Base-by-base conservation (phyloP, 2,329 filamentous ascomycete genomes). In the Didymella exigua region DNA sequence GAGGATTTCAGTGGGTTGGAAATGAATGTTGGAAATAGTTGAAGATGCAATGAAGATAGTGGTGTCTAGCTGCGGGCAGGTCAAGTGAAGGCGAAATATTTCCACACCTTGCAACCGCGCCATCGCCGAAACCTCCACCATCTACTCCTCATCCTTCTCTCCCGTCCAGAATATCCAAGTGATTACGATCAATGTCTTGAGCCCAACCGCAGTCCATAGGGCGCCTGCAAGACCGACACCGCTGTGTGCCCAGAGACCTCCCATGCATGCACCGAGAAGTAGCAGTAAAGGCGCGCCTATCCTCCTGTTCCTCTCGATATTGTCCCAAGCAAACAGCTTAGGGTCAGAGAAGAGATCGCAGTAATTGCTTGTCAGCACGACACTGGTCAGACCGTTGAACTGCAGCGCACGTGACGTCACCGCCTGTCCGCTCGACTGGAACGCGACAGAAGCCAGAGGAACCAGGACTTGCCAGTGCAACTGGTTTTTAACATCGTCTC, bases 281-380 rank as follows among this genome's bases (percentile, higher is more conserved):
- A 86, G 72, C 47, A 82, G 70, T 1, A 82, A 26, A 1, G 84
- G 79, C 1, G 84, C 83, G 0, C 76, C 78, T 0, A 76, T 66
- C 40, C 84, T 75, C 44, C 82, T 75, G 67, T 85, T 84, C 43
- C 84, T 74, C 67, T 86, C 83, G 0, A 78, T 71, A 51, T 85
- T 82, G 2, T 71, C 66, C 11, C 72, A 56, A 0, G 71, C 71
- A 4, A 84, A 71, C n/a, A 86, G 57, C 8, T 78, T 77, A 9
- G 79, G 76, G 65, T 91, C 89, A 1, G 86, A 89, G 63, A 91
- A 91, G 18, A 93, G 69, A 70, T 93, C 90, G 69, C 89, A 92
- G 77, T 93, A 93, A 58, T 90, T 86, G 69, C 88, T 91, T 1
- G 90, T 93, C 55, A 95, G 75, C 3, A 93, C 90, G 14, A 92